Conservation (phyloP, 2,329 filamentous ascomycete genomes). For the Cladophialophora bantiana region DNA sequence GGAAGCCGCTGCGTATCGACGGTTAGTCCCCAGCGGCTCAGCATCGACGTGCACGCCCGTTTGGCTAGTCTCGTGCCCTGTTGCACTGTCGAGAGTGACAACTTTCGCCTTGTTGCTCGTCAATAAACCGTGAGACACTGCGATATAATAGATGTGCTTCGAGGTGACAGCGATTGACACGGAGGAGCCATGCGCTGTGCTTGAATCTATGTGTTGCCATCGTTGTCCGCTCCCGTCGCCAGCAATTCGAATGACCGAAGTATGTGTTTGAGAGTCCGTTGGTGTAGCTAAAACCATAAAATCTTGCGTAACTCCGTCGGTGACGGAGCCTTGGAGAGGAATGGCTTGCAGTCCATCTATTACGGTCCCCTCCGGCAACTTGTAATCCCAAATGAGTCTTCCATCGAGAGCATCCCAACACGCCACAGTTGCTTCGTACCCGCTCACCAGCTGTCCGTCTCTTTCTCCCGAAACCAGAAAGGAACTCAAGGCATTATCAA, state of each 20-base stretch:
- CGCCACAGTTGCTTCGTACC: constrained; percentile 71
- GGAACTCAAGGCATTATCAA: constrained; percentile 49
- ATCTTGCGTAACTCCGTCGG: constrained; percentile 67
- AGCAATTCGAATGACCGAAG: constrained; percentile 64
- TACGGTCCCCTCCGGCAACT: constrained; percentile 58
- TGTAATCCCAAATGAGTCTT: constrained; percentile 75
- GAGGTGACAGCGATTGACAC: constrained; percentile 76
- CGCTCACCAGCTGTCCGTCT: constrained; percentile 78
- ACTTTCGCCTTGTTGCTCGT: constrained; percentile 80
- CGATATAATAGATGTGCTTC: constrained; percentile 76
- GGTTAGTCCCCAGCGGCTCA: constrained; percentile 62
- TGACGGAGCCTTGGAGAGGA: constrained; percentile 53
- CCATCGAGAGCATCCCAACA: constrained; percentile 87
- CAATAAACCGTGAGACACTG: constrained; percentile 70
- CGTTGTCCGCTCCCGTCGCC: constrained; percentile 74
- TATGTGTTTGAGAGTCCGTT: constrained; percentile 69
- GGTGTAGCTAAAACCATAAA: constrained; percentile 66
- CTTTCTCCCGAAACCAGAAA: constrained; percentile 62
- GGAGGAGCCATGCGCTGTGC: constrained; percentile 69
- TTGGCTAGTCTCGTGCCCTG: constrained; percentile 75
- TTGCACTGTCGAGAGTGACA: constrained; percentile 73
- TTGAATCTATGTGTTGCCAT: constrained; percentile 77
- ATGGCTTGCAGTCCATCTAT: constrained; percentile 42
- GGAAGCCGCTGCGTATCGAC: constrained; percentile 33
- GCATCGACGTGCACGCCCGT: constrained; percentile 75